Conservation (phyloP, 495 filamentous ascomycete genomes). For the Penicillium riverlandense region DNA sequence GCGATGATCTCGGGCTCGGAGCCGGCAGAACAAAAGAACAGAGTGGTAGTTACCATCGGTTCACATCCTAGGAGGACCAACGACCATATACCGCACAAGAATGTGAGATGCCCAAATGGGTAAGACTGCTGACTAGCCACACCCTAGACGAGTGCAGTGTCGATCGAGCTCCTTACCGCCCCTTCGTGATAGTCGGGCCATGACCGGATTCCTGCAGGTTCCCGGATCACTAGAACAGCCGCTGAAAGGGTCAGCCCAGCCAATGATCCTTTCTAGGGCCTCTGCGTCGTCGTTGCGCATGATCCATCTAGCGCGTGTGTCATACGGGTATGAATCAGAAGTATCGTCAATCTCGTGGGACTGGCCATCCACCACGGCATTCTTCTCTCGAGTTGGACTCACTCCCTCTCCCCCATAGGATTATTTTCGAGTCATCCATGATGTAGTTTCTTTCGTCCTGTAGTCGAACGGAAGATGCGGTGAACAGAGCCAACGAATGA, state of each 20-base stretch:
- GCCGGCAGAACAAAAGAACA: no score
- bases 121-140: no score
- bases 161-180: conserved; percentile 17
- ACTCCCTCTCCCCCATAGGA: no score
- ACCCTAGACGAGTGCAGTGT: background rate
- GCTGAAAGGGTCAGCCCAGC: conserved; percentile 9
- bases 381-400: no score
- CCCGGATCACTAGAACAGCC: background rate
- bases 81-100: no score
- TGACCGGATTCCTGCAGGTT: conserved; percentile 2
- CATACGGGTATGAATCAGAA: conserved; percentile 15
- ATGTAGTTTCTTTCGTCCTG: no score
- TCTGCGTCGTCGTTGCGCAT: no score
- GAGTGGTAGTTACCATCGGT: no score
- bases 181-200: background rate
- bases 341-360: background rate
- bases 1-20: conserved; percentile 17
- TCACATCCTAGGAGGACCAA: no score
- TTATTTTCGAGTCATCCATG: background rate
- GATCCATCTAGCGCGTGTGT: conserved; percentile 15
- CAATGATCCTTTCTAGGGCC: background rate
- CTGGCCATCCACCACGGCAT: background rate
- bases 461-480: conserved; percentile 33
- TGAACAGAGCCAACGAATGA: conserved; percentile 29
- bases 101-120: no score